Conservation (phyloP, 2,329 filamentous ascomycete genomes). For the Arthrobotrys megalospora region DNA sequence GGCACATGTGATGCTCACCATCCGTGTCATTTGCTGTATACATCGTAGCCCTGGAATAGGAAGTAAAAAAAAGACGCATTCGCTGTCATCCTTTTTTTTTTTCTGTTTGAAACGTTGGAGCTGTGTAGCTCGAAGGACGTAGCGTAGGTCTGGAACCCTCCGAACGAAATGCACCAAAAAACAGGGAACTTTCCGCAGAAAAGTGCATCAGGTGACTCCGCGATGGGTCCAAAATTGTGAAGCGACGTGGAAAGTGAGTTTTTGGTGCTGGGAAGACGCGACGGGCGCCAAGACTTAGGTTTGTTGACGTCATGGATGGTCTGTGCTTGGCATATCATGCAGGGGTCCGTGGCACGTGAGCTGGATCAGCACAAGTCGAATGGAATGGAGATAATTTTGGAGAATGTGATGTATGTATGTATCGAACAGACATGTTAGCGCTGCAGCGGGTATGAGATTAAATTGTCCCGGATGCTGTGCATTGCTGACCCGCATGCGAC, state of each 20-base stretch:
- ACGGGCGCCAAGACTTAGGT: constrained; percentile 34
- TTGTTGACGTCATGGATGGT: constrained; percentile 38
- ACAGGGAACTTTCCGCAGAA: constrained; percentile 9
- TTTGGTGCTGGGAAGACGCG: constrained; percentile 56
- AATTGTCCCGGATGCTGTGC: constrained; percentile 7
- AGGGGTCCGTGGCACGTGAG: constrained; percentile 39
- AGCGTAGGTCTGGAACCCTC: constrained; percentile 17
- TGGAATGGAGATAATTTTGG: too few species aligned
- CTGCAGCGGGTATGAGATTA: constrained; percentile 8
- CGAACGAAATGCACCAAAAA: constrained; percentile 3
- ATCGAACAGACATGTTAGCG: too few species aligned
- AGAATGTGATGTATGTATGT: too few species aligned
- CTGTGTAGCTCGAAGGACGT: not conserved
- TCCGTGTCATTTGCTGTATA: constrained; percentile 16
- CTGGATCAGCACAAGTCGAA: not conserved
- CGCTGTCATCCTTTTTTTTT: too few species aligned
- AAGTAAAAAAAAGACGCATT: too few species aligned
- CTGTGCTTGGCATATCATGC: constrained; percentile 31
- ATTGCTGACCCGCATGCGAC: constrained; percentile 18
- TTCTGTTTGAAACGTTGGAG: not conserved
- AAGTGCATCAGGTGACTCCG: constrained; percentile 30
- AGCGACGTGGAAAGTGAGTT: constrained; percentile 20
- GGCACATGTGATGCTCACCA: constrained; percentile 7
- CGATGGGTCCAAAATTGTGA: not conserved
- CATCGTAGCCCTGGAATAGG: not conserved